A percentile compares a stretch with the other conserved stretches of the same genome.
Conservation (phyloP, 2,329 filamentous ascomycete genomes). For the Malbranchea zuffiana region DNA sequence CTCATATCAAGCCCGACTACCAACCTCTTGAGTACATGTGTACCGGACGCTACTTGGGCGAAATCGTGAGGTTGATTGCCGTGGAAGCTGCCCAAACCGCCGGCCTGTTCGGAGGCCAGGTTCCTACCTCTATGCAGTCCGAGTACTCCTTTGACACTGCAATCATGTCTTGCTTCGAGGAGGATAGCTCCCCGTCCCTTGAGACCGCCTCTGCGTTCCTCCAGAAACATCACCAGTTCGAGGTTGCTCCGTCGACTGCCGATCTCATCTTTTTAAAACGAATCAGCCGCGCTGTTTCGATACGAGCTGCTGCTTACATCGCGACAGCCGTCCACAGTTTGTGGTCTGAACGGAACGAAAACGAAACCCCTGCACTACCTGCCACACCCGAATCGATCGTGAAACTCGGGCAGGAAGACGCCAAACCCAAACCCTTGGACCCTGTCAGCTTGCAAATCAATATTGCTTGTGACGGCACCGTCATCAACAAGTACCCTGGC, state of each 20-base stretch:
- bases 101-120: slow-evolving; percentile 46
- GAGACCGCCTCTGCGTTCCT: slow-evolving; percentile 36
- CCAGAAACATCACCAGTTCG: slow-evolving; percentile 42
- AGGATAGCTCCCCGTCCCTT: slow-evolving; percentile 31
- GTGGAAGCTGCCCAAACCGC: slow-evolving; percentile 48
- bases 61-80: slow-evolving; percentile 51
- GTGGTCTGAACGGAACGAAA: slow-evolving; percentile 44
- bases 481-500: slow-evolving; percentile 42
- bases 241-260: slow-evolving; percentile 33
- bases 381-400: slow-evolving; percentile 17
- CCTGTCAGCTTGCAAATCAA: slow-evolving; percentile 24
- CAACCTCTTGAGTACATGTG: slow-evolving; percentile 56
- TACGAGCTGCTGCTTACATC: slow-evolving; percentile 51
- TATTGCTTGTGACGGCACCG: slow-evolving; percentile 43
- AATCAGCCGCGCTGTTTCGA: slow-evolving; percentile 44
- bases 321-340: slow-evolving; percentile 53
- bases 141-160: slow-evolving; percentile 51
- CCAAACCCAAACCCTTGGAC: slow-evolving; percentile 6
- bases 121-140: slow-evolving; percentile 45
- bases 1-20: slow-evolving; percentile 49
- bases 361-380: slow-evolving; percentile 26
- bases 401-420: slow-evolving; percentile 18
- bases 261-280: slow-evolving; percentile 47
- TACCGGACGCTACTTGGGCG: slow-evolving; percentile 53
- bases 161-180: slow-evolving; percentile 48